Evolutionary conservation across 2,329 filamentous ascomycete species (phyloP).

Genomic region (Talaromyces sp.): DNA sequence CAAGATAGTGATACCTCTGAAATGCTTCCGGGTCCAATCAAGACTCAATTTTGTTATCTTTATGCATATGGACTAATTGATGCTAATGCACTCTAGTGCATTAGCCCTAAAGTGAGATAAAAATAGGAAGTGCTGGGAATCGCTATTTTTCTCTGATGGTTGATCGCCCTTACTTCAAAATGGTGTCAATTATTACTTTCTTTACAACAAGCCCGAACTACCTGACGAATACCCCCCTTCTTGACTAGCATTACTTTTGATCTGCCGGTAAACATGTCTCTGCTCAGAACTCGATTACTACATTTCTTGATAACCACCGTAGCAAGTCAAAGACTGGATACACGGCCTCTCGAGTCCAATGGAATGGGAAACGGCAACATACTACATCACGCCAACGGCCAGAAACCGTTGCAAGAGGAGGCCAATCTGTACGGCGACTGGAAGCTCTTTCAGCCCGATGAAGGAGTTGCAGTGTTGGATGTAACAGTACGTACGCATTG

Average conservation of each 20-base stretch:
- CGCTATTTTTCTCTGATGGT: background rate
- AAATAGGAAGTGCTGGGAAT: no score
- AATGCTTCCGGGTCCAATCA: background rate
- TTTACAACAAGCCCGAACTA: background rate
- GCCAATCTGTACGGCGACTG: background rate
- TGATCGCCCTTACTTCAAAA: background rate
- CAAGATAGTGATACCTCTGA: no score
- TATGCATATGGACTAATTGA: background rate
- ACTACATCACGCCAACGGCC: background rate
- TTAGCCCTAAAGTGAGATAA: no score
- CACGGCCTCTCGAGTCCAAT: no score
- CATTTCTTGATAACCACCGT: background rate
- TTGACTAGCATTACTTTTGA: background rate
- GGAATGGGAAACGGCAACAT: no score
- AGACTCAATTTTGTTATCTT: background rate
- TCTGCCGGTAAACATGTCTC: background rate
- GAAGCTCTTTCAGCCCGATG: background rate
- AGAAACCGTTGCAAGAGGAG: background rate
- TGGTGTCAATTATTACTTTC: background rate
- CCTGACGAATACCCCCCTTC: background rate
- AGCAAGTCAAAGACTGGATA: background rate
- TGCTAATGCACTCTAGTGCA: no score
- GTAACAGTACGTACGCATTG: background rate
- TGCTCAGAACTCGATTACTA: background rate
- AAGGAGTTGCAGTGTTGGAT: conserved; percentile 1